A percentile compares a stretch with the other conserved stretches of the same genome.
Evolutionary conservation across 2,329 filamentous ascomycete genomes (phyloP).

Genomic region (Trichoderma citrinoviride): DNA sequence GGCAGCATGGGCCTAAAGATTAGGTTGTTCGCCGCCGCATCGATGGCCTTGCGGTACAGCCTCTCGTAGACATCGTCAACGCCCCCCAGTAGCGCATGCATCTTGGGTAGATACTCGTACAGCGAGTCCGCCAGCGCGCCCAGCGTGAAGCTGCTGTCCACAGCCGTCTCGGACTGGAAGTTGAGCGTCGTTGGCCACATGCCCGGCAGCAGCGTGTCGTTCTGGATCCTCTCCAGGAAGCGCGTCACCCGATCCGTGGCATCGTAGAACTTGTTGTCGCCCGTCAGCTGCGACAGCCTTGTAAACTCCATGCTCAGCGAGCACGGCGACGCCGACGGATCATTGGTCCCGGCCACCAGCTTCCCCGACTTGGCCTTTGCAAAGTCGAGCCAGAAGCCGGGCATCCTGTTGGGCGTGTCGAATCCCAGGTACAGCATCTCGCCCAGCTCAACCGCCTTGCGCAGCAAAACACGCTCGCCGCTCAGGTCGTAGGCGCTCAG

Average conservation of each 20-base stretch:
- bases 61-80: constrained; percentile 57
- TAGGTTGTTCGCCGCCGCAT: constrained; percentile 59
- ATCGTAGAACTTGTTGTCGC: constrained; percentile 72
- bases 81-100: constrained; percentile 65
- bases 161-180: constrained; percentile 52
- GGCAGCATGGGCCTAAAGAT: constrained; percentile 70
- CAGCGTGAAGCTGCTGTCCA: constrained; percentile 46
- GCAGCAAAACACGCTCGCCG: constrained; percentile 43
- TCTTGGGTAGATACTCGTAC: constrained; percentile 62
- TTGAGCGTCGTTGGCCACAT: constrained; percentile 72
- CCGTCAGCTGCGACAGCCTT: constrained; percentile 68
- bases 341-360: constrained; percentile 50
- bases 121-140: constrained; percentile 56
- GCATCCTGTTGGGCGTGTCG: constrained; percentile 54
- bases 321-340: constrained; percentile 51
- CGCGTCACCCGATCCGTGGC: constrained; percentile 71
- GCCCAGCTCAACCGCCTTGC: constrained; percentile 51
- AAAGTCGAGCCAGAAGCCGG: constrained; percentile 48
- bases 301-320: constrained; percentile 74
- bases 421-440: constrained; percentile 55
- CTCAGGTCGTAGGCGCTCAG: constrained; percentile 52
- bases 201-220: constrained; percentile 67
- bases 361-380: constrained; percentile 41
- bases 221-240: constrained; percentile 66
- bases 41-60: constrained; percentile 64